phyloP scores from a whole-genome alignment of 2,329 filamentous ascomycete species.

The Akanthomyces lecanii region DNA sequence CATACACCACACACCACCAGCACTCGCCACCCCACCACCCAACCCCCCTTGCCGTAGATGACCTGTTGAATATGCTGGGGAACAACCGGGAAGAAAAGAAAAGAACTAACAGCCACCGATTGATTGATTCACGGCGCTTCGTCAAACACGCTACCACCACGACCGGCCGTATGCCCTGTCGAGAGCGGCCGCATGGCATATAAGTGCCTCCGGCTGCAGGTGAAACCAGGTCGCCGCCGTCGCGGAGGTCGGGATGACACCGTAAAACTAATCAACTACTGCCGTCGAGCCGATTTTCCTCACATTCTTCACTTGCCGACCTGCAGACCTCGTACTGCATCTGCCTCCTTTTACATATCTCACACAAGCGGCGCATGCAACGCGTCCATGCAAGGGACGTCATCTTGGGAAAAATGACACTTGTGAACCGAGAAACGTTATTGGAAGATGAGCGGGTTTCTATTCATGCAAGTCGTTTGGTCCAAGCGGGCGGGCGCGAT shows the following conservation, averaged over 20 bases:
- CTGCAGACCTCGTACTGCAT: background rate
- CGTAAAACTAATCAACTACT: background rate
- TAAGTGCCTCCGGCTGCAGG: background rate
- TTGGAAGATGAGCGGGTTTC: constrained; percentile 9
- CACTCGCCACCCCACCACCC: background rate
- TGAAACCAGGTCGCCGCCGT: background rate
- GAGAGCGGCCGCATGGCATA: background rate
- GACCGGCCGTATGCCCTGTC: background rate
- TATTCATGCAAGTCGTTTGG: constrained; percentile 7
- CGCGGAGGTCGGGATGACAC: constrained; percentile 2
- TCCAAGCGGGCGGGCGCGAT: constrained; percentile 12
- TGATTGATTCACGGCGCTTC: constrained; percentile 7
- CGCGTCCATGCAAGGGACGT: constrained; percentile 2
- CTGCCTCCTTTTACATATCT: background rate
- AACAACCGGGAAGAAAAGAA: background rate
- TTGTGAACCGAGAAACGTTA: background rate
- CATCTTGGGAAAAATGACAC: background rate
- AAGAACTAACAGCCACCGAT: background rate
- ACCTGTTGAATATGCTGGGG: background rate
- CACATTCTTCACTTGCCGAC: background rate
- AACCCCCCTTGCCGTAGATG: background rate
- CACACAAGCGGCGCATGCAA: background rate
- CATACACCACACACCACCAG: background rate
- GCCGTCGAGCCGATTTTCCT: background rate
- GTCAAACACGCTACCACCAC: constrained; percentile 7